These are phyloP conservation scores for Chytriomyces confervae DNA, from an alignment of 192 early-diverging fungal species.

Conservation along the genomic window DNA sequence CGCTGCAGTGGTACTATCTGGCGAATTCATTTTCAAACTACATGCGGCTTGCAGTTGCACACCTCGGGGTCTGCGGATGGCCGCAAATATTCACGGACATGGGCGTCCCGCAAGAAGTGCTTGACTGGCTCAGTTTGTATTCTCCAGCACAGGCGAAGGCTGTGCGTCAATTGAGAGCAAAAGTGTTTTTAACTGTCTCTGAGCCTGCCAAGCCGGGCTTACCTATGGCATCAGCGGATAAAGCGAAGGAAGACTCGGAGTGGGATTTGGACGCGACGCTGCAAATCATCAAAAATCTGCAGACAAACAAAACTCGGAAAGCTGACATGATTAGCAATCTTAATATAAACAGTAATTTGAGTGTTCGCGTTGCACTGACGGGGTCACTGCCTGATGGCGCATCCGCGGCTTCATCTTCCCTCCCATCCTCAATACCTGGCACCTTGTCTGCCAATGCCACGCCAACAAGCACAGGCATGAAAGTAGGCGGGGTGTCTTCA, in stretches of 20 bases:
- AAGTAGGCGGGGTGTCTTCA: too few relatives aligned
- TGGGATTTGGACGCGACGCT: conserved; percentile 18
- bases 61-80: conserved; percentile 51
- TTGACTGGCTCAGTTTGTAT: conserved; percentile 40
- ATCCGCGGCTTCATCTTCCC: too few relatives aligned
- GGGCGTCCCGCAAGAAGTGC: conserved; percentile 14
- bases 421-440: too few relatives aligned
- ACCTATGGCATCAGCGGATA: background rate
- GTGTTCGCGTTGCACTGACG: too few relatives aligned
- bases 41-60: conserved; percentile 37
- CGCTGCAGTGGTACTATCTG: conserved; percentile 27
- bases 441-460: too few relatives aligned
- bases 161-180: background rate
- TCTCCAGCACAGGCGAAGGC: conserved; percentile 13
- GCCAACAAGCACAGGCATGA: too few relatives aligned
- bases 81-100: conserved; percentile 32
- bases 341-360: too few relatives aligned
- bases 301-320: background rate
- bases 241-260: conserved; percentile 11
- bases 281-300: background rate
- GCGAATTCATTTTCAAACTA: conserved; percentile 39
- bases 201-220: background rate
- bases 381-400: too few relatives aligned
- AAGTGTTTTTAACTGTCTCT: background rate
- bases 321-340: background rate